phyloP scores from a whole-genome alignment of 1,284 basidiomycete species.

The Irpex sp. region DNA sequence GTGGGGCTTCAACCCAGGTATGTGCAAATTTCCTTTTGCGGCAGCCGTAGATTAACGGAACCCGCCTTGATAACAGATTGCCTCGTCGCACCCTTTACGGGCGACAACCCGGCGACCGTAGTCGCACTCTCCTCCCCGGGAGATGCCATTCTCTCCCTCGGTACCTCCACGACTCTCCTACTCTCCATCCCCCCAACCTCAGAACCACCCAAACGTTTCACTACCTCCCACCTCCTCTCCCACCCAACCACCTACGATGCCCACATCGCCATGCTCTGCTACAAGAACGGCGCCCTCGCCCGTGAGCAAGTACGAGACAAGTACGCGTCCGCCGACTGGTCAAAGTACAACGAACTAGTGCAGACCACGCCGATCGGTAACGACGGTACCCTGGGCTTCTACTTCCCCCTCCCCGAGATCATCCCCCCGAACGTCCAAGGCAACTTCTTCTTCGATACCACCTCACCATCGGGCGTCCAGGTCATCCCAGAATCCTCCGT shows the following conservation, averaged over 20 bases:
- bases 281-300: constrained; percentile 81
- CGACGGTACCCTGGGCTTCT: constrained; percentile 60
- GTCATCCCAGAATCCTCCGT: constrained; percentile 36
- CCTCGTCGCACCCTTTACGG: constrained; percentile 82
- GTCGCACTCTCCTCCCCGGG: constrained; percentile 76
- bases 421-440: constrained; percentile 74
- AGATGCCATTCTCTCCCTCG: constrained; percentile 87
- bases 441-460: constrained; percentile 52
- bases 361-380: constrained; percentile 57
- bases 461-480: constrained; percentile 19
- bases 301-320: constrained; percentile 78
- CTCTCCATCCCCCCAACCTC: constrained; percentile 67
- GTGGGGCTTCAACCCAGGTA: constrained; percentile 74
- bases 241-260: constrained; percentile 61
- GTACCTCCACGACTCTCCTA: constrained; percentile 87
- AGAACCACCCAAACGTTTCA: constrained; percentile 63
- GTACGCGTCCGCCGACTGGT: constrained; percentile 66
- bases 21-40: constrained; percentile 10
- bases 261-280: constrained; percentile 78
- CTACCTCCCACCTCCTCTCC: constrained; percentile 69
- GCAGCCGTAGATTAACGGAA: constrained; percentile 1
- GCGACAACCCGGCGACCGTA: constrained; percentile 90
- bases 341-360: constrained; percentile 67
- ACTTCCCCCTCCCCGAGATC: constrained; percentile 82
- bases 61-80: constrained; percentile 48